Evolutionary conservation across 768 basidiomycete species (phyloP).

Genomic region (Phylloporus sp.): DNA sequence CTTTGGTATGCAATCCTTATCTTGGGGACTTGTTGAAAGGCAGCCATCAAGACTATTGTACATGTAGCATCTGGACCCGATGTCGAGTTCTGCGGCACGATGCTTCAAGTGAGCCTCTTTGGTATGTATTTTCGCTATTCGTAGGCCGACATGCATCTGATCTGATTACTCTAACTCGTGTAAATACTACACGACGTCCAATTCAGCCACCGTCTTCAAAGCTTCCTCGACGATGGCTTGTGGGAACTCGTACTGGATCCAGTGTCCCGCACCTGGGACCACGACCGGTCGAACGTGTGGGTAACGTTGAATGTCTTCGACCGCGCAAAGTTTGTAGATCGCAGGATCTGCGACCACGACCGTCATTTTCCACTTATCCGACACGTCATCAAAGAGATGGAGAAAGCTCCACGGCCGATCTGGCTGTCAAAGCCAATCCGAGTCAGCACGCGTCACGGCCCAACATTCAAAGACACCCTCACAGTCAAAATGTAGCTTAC

Average conservation of each 20-base stretch:
- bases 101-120: not conserved
- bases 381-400: not conserved
- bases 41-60: too few relatives aligned
- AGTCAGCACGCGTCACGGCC: not conserved
- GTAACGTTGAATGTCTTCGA: conserved; percentile 13
- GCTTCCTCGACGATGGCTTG: conserved; percentile 18
- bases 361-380: conserved; percentile 12
- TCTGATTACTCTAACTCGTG: not conserved
- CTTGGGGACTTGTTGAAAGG: too few relatives aligned
- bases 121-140: not conserved
- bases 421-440: conserved; percentile 2
- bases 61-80: too few relatives aligned
- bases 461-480: not conserved
- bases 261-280: conserved; percentile 18
- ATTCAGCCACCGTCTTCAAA: conserved; percentile 11
- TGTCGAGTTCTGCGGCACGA: not conserved
- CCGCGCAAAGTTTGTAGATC: not conserved
- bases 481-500: not conserved
- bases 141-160: too few relatives aligned
- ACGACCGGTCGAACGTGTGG: conserved; percentile 10
- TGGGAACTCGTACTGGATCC: conserved; percentile 24
- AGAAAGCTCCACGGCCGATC: conserved; percentile 19
- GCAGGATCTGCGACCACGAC: conserved; percentile 20
- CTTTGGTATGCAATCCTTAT: too few relatives aligned
- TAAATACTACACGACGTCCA: not conserved